Percentiles rank a stretch among this genome's conserved stretches.
These are phyloP conservation scores for Solanum bulbocastanum DNA, from an alignment of 257 asterid species.

Conservation along the genomic window DNA sequence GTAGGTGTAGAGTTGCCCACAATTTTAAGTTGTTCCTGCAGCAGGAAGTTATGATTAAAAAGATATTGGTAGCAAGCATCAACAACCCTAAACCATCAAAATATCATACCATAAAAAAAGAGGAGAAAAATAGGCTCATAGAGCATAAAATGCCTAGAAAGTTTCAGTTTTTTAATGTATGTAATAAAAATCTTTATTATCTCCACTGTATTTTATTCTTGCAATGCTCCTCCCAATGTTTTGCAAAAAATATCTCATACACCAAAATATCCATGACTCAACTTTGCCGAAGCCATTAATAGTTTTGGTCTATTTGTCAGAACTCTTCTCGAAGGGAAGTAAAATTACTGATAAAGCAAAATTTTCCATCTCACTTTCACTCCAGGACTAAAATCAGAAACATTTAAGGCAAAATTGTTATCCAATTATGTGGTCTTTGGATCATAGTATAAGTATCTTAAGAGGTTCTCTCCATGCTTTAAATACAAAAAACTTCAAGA, in stretches of 20 bases:
- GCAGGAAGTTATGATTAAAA: background rate
- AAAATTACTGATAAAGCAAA: background rate
- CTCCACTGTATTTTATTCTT: background rate
- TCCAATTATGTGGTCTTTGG: background rate
- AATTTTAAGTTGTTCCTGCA: conserved; percentile 5
- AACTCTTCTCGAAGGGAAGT: background rate
- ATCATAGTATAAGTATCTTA: background rate
- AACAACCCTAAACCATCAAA: background rate
- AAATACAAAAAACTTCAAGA: background rate
- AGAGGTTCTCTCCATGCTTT: background rate
- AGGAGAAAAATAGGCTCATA: background rate
- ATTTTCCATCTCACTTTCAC: background rate
- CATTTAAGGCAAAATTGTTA: background rate
- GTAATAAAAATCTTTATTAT: background rate
- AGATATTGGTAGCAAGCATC: background rate
- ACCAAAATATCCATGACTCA: background rate
- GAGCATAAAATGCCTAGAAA: background rate
- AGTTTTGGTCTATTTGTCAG: background rate
- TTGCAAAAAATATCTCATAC: background rate
- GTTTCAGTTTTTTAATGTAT: background rate
- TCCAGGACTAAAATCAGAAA: background rate
- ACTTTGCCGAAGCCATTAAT: background rate
- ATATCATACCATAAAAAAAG: background rate
- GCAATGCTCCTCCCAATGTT: background rate
- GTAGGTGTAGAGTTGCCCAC: conserved; percentile 2